Evolutionary conservation across 768 basidiomycete species (phyloP), one percentile per base, ranked within the genome.

Genomic region (Termitomyces sp.): DNA sequence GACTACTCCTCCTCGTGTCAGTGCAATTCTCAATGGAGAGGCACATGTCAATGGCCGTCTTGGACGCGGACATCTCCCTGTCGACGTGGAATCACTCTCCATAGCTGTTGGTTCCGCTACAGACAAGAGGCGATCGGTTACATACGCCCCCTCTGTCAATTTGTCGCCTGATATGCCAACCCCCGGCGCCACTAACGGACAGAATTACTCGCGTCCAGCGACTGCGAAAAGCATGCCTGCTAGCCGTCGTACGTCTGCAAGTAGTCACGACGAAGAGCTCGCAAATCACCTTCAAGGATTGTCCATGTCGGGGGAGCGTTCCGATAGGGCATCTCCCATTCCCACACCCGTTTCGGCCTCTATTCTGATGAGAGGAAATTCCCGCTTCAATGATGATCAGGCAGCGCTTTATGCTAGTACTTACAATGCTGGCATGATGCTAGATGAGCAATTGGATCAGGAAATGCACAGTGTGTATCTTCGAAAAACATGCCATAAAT

Each of bases 181-280:
- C 16, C 70, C 68, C 50, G 72, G 78, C 39, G 67, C 63, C 40
- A 56, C 68, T 47, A 80, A 80, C 42, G 79, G 80, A 49, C 81
- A 82, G 63, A 69, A 68, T 46, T 88, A 83, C 64, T 74, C 78
- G 46, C 85, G 90, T 56, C 70, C 82, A 31, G 84, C 80, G 29
- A 91, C 89, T 50, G 90, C 91, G 5, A 93, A 91, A 74, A 93
- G 91, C 64, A 94, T 94, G 91, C 92, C 92, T 36, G 90, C 91
- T 13, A 93, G 91, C 63, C 85, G 92, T 56, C 86, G 92, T 54
- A 91, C 89, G 11, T 94, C 92, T 3, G 89, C 91, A 16, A 94
- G 91, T 64, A 86, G 85, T 60, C 87, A 89, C 55, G 91, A 93
- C 58, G 91, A 91, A 56, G 89, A 93, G 54, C 73, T 93, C 60